These are phyloP conservation scores for Colletotrichum endophyticum DNA, from an alignment of 2,329 filamentous ascomycete genomes.

Conservation along the genomic window DNA sequence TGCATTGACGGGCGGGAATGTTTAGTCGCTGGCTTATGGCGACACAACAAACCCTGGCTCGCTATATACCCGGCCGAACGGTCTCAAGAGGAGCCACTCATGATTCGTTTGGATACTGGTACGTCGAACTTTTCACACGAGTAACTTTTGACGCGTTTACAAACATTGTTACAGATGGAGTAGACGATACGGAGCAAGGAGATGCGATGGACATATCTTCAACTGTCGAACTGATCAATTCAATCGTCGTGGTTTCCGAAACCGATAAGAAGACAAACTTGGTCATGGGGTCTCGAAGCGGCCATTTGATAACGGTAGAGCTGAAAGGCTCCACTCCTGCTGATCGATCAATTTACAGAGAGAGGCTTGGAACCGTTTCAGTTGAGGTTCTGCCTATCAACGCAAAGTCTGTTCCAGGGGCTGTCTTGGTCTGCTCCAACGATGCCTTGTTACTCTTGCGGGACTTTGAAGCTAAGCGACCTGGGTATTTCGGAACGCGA, in stretches of 20 bases:
- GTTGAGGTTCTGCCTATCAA: conserved; percentile 34
- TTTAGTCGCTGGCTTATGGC: conserved; percentile 39
- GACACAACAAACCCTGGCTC: conserved; percentile 36
- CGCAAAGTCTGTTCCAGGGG: background rate
- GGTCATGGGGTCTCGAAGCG: conserved; percentile 55
- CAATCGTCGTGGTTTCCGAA: conserved; percentile 39
- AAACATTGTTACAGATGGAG: background rate
- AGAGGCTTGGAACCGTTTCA: conserved; percentile 41
- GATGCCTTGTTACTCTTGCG: conserved; percentile 49
- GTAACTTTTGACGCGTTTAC: background rate
- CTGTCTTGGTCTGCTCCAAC: conserved; percentile 54
- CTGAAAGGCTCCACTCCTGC: conserved; percentile 24
- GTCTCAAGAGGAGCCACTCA: background rate
- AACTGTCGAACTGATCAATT: conserved; percentile 40
- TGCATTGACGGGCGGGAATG: conserved; percentile 26
- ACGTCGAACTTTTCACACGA: background rate
- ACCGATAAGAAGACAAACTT: conserved; percentile 36
- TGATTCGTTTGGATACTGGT: conserved; percentile 27
- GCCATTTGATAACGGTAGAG: conserved; percentile 50
- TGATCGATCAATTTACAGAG: conserved; percentile 29
- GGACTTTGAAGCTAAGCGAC: conserved; percentile 33
- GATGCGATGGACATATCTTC: conserved; percentile 14
- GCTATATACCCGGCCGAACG: conserved; percentile 28
- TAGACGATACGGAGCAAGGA: background rate
- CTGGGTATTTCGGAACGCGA: conserved; percentile 41